A percentile compares a stretch with the other conserved stretches of the same genome.
Evolutionary conservation across 768 basidiomycete genomes (phyloP).

Genomic region (Tylopilus balloui): DNA sequence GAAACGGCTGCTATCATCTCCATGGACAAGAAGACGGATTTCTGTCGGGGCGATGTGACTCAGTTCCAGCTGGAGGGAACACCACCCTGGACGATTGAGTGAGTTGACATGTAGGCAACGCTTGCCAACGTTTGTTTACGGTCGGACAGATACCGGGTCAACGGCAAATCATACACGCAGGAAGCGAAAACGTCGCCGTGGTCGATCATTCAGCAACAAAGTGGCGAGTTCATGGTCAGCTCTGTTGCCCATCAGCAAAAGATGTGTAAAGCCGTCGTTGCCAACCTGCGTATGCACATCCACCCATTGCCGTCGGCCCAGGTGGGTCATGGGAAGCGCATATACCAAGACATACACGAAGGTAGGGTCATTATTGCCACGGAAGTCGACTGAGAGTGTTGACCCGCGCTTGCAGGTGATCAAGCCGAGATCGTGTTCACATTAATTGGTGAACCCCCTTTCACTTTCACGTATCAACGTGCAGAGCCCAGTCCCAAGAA

Average conservation of each 20-base stretch:
- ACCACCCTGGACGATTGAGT: slow-evolving; percentile 90
- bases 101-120: slow-evolving; percentile 18
- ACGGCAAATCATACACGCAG: slow-evolving; percentile 67
- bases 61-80: slow-evolving; percentile 94
- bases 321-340: slow-evolving; percentile 79
- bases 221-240: slow-evolving; percentile 80
- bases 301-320: slow-evolving; percentile 85
- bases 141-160: slow-evolving; percentile 65
- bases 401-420: slow-evolving; percentile 50
- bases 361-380: slow-evolving; percentile 38
- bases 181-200: slow-evolving; percentile 80
- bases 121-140: slow-evolving; percentile 2
- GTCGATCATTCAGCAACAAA: slow-evolving; percentile 74
- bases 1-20: slow-evolving; percentile 93
- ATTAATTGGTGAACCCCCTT: slow-evolving; percentile 88
- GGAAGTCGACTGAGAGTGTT: not conserved
- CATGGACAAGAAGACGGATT: slow-evolving; percentile 70
- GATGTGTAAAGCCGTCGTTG: slow-evolving; percentile 80
- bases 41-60: slow-evolving; percentile 85
- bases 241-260: slow-evolving; percentile 92
- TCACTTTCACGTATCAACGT: slow-evolving; percentile 92
- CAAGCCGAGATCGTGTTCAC: slow-evolving; percentile 93
- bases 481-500: slow-evolving; percentile 67
- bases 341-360: slow-evolving; percentile 86
- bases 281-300: slow-evolving; percentile 67